Conservation (phyloP, 192 early-diverging fungal genomes). For the Entomortierella parvispora region DNA sequence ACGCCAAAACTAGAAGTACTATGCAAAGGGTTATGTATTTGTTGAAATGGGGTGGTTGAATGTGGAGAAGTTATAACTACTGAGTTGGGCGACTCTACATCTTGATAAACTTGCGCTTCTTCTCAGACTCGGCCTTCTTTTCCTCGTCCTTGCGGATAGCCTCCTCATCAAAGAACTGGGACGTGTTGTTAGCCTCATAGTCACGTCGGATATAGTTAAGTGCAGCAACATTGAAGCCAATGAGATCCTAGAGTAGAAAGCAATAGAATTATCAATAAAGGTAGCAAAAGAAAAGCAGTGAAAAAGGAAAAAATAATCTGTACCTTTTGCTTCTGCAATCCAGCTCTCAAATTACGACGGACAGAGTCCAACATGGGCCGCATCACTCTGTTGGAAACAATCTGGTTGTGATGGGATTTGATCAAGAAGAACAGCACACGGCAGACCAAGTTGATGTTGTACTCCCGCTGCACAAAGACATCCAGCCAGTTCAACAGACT, state of each 20-base stretch:
- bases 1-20: too few species aligned
- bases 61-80: background rate
- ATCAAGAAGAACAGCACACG: constrained; percentile 89
- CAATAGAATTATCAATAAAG: background rate
- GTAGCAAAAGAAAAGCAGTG: background rate
- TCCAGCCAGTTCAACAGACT: constrained; percentile 82
- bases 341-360: constrained; percentile 67
- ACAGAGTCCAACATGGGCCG: constrained; percentile 79
- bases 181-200: constrained; percentile 76
- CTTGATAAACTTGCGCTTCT: constrained; percentile 82
- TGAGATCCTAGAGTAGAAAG: constrained; percentile 62
- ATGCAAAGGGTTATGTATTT: too few species aligned
- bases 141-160: constrained; percentile 56
- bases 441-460: constrained; percentile 82
- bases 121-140: constrained; percentile 61
- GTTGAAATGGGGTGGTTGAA: too few species aligned
- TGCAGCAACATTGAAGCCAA: constrained; percentile 93
- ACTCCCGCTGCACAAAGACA: constrained; percentile 84
- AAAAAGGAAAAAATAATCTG: background rate
- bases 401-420: constrained; percentile 89
- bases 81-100: constrained; percentile 27
- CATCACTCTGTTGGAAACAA: constrained; percentile 84
- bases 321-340: constrained; percentile 74
- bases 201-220: constrained; percentile 80
- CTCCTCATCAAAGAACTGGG: constrained; percentile 79